Conservation (phyloP, 2,329 filamentous ascomycete species). For the Clarireedia homoeocarpa region DNA sequence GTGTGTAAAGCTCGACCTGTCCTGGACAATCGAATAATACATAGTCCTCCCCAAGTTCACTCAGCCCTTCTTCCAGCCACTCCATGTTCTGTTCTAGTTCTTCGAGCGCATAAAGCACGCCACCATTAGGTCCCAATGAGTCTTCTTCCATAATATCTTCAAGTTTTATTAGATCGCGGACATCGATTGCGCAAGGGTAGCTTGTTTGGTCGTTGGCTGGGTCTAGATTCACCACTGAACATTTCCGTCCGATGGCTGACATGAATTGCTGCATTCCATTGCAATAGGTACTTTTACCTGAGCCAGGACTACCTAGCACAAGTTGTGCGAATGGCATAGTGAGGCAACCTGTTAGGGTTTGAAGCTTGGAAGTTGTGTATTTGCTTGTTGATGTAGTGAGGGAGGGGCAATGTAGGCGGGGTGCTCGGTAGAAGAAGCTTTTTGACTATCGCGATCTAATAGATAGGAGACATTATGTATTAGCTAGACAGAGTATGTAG, state of each 20-base stretch:
- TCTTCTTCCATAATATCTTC: conserved; percentile 95
- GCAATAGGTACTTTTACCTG: conserved; percentile 96
- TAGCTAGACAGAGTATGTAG: neutral
- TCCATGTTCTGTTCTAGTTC: conserved; percentile 91
- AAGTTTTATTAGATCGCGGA: conserved; percentile 78
- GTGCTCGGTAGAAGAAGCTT: neutral
- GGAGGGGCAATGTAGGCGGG: conserved; percentile 2
- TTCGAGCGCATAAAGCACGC: conserved; percentile 86
- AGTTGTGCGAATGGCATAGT: conserved; percentile 41
- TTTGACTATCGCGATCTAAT: no score
- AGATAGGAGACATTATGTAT: neutral
- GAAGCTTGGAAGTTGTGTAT: neutral
- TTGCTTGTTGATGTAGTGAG: neutral
- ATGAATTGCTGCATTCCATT: conserved; percentile 99
- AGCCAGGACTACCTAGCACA: conserved; percentile 86
- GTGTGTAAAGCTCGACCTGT: conserved; percentile 94
- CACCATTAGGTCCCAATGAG: conserved; percentile 84
- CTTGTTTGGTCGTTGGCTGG: conserved; percentile 90
- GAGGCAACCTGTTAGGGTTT: neutral
- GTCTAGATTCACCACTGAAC: conserved; percentile 92
- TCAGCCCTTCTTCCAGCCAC: conserved; percentile 78
- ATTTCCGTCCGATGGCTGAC: conserved; percentile 88
- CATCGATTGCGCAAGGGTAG: conserved; percentile 85
- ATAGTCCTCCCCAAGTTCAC: conserved; percentile 80
- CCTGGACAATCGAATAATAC: conserved; percentile 93